Base-by-base conservation (phyloP, 1,284 basidiomycete species). In the Moesziomyces aphidis region DNA sequence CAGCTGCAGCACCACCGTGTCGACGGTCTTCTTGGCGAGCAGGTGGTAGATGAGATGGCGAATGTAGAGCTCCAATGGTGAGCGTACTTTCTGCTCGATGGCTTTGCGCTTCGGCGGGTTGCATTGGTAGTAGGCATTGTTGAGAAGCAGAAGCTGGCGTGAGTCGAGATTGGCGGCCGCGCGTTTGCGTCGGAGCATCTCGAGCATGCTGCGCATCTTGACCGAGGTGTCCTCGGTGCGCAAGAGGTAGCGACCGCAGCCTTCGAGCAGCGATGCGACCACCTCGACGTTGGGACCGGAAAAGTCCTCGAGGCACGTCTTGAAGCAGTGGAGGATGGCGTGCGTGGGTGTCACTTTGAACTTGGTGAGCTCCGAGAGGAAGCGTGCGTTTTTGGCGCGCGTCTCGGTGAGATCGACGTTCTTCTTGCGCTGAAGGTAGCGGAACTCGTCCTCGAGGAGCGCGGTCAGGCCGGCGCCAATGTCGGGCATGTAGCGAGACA, bases 61-160 rank as follows among this genome's bases (percentile, higher is more conserved):
- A 73, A 98, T 93, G 86, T 97, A 99, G 39, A 93, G 89, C 79
- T 97, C 93, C 86, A 95, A 92, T 0, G 91, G 91, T 3, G 91
- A 88, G n/a, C 94, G 90, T 73, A 92, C 89, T 83, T 97, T 95
- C 68, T 92, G 90, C 78, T 93, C 89, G 43, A 91, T 89, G 0
- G 93, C 93, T 0, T 91, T 90, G 58, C 97, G 90, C 79, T 98
- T 95, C 0, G 97, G 97, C 3, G 97, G 97, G 81, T 99, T 97
- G 85, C 95, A 97, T 91, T 98, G 94, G 84, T 98, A 99, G 85
- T 98, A 99, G 0, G 97, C 97, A 83, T 99, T 99, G 85, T 99
- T 97, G 34, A 99, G 89, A 76, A 98, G 87, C 28, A 98, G 88
- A 5, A 91, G 87, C 79, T 97, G 94, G 13, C 95, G 88, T 80